These are phyloP conservation scores for Backusella sp. DNA, from an alignment of 192 early-diverging fungal species.

Conservation along the genomic window DNA sequence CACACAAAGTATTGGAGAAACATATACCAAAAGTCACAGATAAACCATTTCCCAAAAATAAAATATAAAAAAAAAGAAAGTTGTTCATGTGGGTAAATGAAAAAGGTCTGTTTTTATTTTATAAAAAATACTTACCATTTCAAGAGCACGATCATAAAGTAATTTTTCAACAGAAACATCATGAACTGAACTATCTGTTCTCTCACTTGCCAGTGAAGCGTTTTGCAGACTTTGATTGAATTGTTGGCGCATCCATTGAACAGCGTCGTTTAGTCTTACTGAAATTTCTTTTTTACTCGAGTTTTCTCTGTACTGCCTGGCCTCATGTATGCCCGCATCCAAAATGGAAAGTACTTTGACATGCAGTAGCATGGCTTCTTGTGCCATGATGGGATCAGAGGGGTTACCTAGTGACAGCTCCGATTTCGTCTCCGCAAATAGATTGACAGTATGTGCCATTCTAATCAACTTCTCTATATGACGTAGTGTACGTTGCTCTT, in stretches of 20 bases:
- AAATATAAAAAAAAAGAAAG: not conserved
- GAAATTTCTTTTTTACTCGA: slow-evolving; percentile 37
- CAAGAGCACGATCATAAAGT: slow-evolving; percentile 74
- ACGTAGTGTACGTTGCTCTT: slow-evolving; percentile 50
- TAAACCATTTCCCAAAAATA: not conserved
- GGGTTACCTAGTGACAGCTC: slow-evolving; percentile 46
- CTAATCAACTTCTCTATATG: slow-evolving; percentile 67
- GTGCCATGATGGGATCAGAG: slow-evolving; percentile 44
- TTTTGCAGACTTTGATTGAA: slow-evolving; percentile 90
- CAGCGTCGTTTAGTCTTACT: slow-evolving; percentile 54
- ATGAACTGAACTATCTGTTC: slow-evolving; percentile 37
- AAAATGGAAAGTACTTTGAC: slow-evolving; percentile 65
- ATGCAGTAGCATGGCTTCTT: slow-evolving; percentile 74
- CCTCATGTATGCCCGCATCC: slow-evolving; percentile 54
- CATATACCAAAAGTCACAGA: not conserved
- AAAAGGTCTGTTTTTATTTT: not conserved
- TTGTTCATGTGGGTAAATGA: not conserved
- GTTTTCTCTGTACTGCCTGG: slow-evolving; percentile 50
- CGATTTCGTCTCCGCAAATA: slow-evolving; percentile 61
- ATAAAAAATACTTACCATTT: slow-evolving; percentile 46
- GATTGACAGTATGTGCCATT: slow-evolving; percentile 67
- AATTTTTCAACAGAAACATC: slow-evolving; percentile 61
- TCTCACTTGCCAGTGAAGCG: slow-evolving; percentile 63
- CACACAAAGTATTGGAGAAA: too few species aligned
- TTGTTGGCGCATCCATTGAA: slow-evolving; percentile 86